phyloP scores from a whole-genome alignment of 1,139 yeast species.

The Wickerhamomyces sp. region DNA sequence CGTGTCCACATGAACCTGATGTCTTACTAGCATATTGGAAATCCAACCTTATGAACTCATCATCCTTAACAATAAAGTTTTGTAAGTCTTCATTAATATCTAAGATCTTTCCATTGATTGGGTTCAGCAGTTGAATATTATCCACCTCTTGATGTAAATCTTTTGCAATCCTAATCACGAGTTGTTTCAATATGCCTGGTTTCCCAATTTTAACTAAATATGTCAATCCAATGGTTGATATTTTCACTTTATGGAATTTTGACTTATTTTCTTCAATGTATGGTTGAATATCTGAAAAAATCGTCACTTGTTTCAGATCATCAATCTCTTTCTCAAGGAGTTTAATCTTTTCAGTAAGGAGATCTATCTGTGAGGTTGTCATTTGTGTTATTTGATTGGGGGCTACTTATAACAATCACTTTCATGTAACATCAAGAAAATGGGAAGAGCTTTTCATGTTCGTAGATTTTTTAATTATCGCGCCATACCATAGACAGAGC shows the following conservation, averaged over 20 bases:
- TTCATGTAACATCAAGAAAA: too few species aligned
- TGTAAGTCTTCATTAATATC: conserved; percentile 12
- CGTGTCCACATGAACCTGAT: conserved; percentile 8
- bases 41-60: conserved; percentile 12
- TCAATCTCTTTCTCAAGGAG: conserved; percentile 17
- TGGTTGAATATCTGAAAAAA: conserved; percentile 23
- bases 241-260: conserved; percentile 15
- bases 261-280: conserved; percentile 13
- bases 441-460: too few species aligned
- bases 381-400: not conserved
- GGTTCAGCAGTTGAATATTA: conserved; percentile 16
- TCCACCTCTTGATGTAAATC: conserved; percentile 15
- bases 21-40: conserved; percentile 12
- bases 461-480: too few species aligned
- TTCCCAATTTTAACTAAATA: conserved; percentile 14
- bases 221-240: conserved; percentile 15
- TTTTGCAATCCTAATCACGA: conserved; percentile 16
- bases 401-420: too few species aligned
- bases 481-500: too few species aligned
- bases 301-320: conserved; percentile 18
- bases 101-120: conserved; percentile 14
- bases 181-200: conserved; percentile 9
- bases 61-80: conserved; percentile 11
- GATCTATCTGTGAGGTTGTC: conserved; percentile 2
- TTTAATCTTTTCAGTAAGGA: conserved; percentile 8